Evolutionary conservation across 306 rosid genomes (phyloP).

Genomic region (Sicyos baderoa): DNA sequence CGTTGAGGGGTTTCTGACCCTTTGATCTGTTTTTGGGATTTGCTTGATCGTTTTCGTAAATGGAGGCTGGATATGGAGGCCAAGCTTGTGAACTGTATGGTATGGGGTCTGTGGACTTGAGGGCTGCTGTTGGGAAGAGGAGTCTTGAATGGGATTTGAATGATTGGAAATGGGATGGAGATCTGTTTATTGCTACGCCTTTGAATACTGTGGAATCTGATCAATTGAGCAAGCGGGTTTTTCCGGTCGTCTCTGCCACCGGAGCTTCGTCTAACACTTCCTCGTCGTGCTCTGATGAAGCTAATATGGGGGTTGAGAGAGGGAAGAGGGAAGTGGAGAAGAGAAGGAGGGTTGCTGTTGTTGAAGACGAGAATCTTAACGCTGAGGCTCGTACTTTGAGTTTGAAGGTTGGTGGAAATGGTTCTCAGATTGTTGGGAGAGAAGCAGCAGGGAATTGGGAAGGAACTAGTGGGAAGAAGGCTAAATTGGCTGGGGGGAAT

Average conservation of each 20-base stretch:
- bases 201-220: slow-evolving; percentile 41
- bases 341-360: slow-evolving; percentile 53
- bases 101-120: slow-evolving; percentile 40
- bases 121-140: slow-evolving; percentile 43
- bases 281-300: slow-evolving; percentile 69
- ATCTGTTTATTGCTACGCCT: slow-evolving; percentile 62
- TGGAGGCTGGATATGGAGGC: slow-evolving; percentile 63
- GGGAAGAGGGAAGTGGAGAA: slow-evolving; percentile 61
- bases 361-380: slow-evolving; percentile 46
- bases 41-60: slow-evolving; percentile 25
- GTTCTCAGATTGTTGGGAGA: slow-evolving; percentile 37
- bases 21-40: slow-evolving; percentile 38
- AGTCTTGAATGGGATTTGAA: slow-evolving; percentile 71
- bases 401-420: slow-evolving; percentile 57
- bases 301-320: slow-evolving; percentile 35
- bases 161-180: slow-evolving; percentile 78
- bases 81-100: slow-evolving; percentile 41
- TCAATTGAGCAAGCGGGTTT: slow-evolving; percentile 42
- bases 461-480: slow-evolving; percentile 52
- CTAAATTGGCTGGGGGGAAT: slow-evolving; percentile 48
- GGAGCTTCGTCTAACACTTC: slow-evolving; percentile 66
- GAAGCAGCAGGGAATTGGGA: slow-evolving; percentile 48
- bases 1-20: slow-evolving; percentile 9
- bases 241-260: slow-evolving; percentile 45
- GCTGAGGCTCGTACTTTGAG: slow-evolving; percentile 48